Evolutionary conservation across 352 stramenopile genomes (phyloP).

Genomic region (Pythium sp.): DNA sequence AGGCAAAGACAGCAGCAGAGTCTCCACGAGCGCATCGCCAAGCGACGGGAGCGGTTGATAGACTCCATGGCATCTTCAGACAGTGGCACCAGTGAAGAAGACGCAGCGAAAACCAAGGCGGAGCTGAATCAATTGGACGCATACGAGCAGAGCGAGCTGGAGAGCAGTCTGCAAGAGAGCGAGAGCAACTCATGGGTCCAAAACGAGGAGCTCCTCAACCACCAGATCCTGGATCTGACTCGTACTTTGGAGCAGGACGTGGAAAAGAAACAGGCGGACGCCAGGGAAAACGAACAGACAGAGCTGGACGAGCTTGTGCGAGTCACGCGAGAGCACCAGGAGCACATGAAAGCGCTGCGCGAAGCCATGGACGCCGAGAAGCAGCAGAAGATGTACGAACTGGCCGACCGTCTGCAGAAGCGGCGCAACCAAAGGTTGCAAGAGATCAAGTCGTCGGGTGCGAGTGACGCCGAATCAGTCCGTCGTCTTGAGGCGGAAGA

Average conservation of each 20-base stretch:
- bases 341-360: conserved; percentile 22
- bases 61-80: not conserved
- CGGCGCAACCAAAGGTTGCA: conserved; percentile 2
- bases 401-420: conserved; percentile 22
- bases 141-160: not conserved
- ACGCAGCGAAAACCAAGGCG: not conserved
- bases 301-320: conserved; percentile 29
- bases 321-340: conserved; percentile 25
- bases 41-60: conserved; percentile 17
- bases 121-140: conserved; percentile 6
- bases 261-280: conserved; percentile 13
- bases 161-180: conserved; percentile 2
- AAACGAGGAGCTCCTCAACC: not conserved
- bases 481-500: not conserved
- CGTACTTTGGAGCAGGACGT: conserved; percentile 15
- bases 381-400: conserved; percentile 21
- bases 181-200: conserved; percentile 6
- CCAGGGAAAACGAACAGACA: conserved; percentile 16
- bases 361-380: conserved; percentile 23
- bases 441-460: not conserved
- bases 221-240: not conserved
- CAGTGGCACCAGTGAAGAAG: not conserved
- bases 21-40: conserved; percentile 26
- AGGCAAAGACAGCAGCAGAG: conserved; percentile 28
- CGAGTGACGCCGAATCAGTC: not conserved